A percentile compares a stretch with the other conserved stretches of the same genome.
Evolutionary conservation across 495 filamentous ascomycete species (phyloP).

Genomic region (Sporormia fimetaria): DNA sequence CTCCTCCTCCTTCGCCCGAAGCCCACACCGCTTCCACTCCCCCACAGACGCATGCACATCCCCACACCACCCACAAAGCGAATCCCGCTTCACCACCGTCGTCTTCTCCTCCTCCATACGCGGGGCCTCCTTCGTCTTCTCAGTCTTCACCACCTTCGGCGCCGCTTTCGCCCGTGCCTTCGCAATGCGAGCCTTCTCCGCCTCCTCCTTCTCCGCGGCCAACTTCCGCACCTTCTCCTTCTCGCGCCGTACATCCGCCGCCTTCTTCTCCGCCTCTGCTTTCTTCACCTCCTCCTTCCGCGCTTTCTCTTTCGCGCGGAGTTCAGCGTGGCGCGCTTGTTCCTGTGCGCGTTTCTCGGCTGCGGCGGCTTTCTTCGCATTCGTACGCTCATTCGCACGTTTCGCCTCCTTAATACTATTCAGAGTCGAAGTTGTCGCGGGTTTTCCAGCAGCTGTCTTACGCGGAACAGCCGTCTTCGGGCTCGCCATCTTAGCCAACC

Average conservation of each 20-base stretch:
- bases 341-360: not conserved
- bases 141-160: not conserved
- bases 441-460: not conserved
- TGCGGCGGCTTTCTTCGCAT: not conserved
- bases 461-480: not conserved
- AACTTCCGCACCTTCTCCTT: conserved; percentile 5
- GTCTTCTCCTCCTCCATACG: not conserved
- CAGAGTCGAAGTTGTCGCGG: not conserved
- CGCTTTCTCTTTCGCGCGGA: conserved; percentile 1
- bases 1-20: no score
- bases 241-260: not conserved
- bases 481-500: conserved; percentile 3
- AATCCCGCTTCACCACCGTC: no score
- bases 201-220: not conserved
- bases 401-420: not conserved
- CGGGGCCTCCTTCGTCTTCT: not conserved
- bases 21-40: conserved; percentile 8
- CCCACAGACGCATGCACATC: conserved; percentile 1
- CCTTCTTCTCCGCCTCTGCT: conserved; percentile 3
- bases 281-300: not conserved
- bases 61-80: conserved; percentile 3
- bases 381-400: not conserved
- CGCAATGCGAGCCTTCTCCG: conserved; percentile 1
- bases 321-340: not conserved
- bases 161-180: conserved; percentile 5